phyloP scores from a whole-genome alignment of 2,329 filamentous ascomycete species.

The Colletotrichum simmondsii region DNA sequence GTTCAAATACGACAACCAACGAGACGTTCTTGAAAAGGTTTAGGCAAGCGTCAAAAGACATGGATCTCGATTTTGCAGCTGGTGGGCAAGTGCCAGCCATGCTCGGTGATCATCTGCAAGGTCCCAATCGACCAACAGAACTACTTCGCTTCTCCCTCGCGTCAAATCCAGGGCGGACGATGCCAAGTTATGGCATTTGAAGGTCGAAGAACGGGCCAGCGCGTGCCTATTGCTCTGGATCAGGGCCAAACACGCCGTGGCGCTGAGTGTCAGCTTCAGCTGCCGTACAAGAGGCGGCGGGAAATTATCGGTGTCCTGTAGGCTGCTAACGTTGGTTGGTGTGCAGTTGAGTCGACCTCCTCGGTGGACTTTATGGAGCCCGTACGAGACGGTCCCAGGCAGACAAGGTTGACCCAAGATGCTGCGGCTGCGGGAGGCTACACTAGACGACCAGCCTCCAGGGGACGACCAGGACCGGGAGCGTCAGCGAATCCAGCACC shows the following conservation, averaged over 20 bases:
- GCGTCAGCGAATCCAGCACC: background rate
- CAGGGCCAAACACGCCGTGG: constrained; percentile 1
- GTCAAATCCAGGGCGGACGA: background rate
- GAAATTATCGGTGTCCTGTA: constrained; percentile 15
- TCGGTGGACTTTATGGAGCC: background rate
- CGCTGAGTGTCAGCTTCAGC: constrained; percentile 3
- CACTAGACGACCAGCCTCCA: constrained; percentile 15
- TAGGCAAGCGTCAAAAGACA: background rate
- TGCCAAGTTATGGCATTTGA: background rate
- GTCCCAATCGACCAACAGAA: background rate
- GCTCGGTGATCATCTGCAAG: background rate
- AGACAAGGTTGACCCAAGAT: constrained; percentile 28
- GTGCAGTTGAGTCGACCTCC: background rate
- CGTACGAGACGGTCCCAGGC: background rate
- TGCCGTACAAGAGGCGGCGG: background rate
- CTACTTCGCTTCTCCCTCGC: constrained; percentile 10
- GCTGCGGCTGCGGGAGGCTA: constrained; percentile 17
- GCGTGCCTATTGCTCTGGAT: constrained; percentile 8
- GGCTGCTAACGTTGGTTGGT: background rate
- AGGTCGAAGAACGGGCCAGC: background rate
- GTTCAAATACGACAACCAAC: background rate
- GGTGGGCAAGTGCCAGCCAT: constrained; percentile 2
- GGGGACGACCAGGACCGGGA: constrained; percentile 1
- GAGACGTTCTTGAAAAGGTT: background rate
- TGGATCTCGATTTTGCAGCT: constrained; percentile 9